These are phyloP conservation scores for Saccharomyces hybrid DNA, from an alignment of 1,139 yeast genomes.

Conservation along the genomic window DNA sequence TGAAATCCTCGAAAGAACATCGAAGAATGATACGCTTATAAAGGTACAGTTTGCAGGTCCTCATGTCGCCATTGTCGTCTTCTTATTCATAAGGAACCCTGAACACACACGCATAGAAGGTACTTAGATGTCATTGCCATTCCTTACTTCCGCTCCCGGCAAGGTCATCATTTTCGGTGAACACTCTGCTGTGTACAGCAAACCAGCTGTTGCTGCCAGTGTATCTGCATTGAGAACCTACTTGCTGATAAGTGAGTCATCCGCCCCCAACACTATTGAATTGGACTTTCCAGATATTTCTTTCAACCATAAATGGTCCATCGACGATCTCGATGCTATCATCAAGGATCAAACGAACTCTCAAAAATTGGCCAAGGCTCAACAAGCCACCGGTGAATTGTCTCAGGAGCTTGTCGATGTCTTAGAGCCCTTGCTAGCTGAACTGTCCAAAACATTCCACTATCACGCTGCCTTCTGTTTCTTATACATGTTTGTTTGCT, in stretches of 20 bases:
- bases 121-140: constrained; percentile 35
- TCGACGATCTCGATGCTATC: constrained; percentile 12
- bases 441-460: constrained; percentile 50
- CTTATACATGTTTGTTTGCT: constrained; percentile 60
- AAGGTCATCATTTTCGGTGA: constrained; percentile 95
- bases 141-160: constrained; percentile 90
- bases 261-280: constrained; percentile 37
- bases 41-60: not conserved
- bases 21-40: not conserved
- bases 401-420: constrained; percentile 39
- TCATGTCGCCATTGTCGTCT: not conserved
- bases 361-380: constrained; percentile 8
- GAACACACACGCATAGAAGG: not conserved
- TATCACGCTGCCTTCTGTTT: constrained; percentile 82
- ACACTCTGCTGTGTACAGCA: constrained; percentile 90
- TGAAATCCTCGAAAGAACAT: not conserved
- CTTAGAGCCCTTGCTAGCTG: constrained; percentile 32
- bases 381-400: constrained; percentile 36
- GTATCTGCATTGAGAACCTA: constrained; percentile 51
- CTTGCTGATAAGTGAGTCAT: constrained; percentile 47
- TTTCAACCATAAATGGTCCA: constrained; percentile 54
- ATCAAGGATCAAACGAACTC: constrained; percentile 3
- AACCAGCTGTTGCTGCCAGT: constrained; percentile 39
- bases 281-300: constrained; percentile 81
- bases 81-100: not conserved